Evolutionary conservation across 768 basidiomycete species (phyloP), one percentile per base, ranked within the genome.

Genomic region (Serpula lacrymans): DNA sequence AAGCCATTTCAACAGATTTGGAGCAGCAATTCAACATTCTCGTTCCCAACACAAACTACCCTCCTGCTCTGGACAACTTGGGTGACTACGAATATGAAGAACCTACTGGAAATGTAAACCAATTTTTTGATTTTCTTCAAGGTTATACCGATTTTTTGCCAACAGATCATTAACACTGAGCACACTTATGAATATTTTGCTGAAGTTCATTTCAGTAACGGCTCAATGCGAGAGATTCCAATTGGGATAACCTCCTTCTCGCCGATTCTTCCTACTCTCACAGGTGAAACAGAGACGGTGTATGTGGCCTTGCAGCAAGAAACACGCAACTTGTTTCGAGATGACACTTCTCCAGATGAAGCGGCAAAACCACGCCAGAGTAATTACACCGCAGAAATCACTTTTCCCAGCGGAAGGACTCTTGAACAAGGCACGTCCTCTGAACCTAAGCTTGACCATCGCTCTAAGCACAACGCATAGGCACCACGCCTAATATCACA

Each of bases 41-140:
- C 3, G 45, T 57, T 21, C 54, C 49, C 3, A 47, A 47, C 18
- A 56, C 54, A 8, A 57, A 53, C 27, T 47, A 51, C 13, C 54
- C 54, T 14, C 48, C 44, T 2, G 41, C 35, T 2, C 13, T 47
- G 20, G 42, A 57, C 9, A 11, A 22, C 6, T 38, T 44, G 37
- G 36, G 28, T 5, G n/a, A 43, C 6, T 18, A n/a, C n/a, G n/a
- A n/a, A n/a, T n/a, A n/a, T n/a, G n/a, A n/a, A n/a, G n/a, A n/a
- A n/a, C n/a, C n/a, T n/a, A n/a, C n/a, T n/a, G n/a, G n/a, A n/a
- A n/a, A n/a, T n/a, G n/a, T n/a, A n/a, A n/a, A n/a, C n/a, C n/a
- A n/a, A n/a, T n/a, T n/a, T n/a, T n/a, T n/a, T n/a, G n/a, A n/a
- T n/a, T n/a, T n/a, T n/a, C n/a, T n/a, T n/a, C n/a, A 16, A 16